Evolutionary conservation across 108 stramenopile species (phyloP).

Genomic region (Pseudonitzschia delicatissima): DNA sequence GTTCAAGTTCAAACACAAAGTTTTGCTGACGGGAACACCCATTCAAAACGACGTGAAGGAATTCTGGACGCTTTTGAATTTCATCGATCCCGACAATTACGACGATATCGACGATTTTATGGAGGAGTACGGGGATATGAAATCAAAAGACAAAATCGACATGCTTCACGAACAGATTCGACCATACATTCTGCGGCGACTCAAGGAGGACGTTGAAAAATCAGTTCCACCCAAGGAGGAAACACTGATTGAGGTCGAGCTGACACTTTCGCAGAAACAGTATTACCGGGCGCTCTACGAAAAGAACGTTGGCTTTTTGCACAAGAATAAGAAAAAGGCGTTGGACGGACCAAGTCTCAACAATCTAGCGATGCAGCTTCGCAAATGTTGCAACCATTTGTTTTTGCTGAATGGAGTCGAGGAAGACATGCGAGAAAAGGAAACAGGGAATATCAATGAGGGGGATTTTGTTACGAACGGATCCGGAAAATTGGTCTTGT

Average conservation of each 20-base stretch:
- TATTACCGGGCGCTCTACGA: slow-evolving; percentile 96
- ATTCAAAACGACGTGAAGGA: slow-evolving; percentile 84
- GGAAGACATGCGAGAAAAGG: slow-evolving; percentile 57
- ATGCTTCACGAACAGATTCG: slow-evolving; percentile 83
- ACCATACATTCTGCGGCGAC: slow-evolving; percentile 90
- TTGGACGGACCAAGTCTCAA: slow-evolving; percentile 87
- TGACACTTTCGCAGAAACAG: slow-evolving; percentile 95
- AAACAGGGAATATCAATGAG: slow-evolving; percentile 31
- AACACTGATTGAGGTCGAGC: slow-evolving; percentile 94
- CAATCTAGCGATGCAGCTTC: slow-evolving; percentile 82
- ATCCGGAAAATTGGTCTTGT: slow-evolving; percentile 93
- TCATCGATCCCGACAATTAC: slow-evolving; percentile 70
- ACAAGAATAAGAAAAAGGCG: slow-evolving; percentile 78
- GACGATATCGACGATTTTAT: slow-evolving; percentile 68
- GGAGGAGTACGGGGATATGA: slow-evolving; percentile 83
- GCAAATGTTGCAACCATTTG: slow-evolving; percentile 98
- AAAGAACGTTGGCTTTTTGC: slow-evolving; percentile 81
- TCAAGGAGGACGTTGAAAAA: slow-evolving; percentile 95
- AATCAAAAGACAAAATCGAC: slow-evolving; percentile 80
- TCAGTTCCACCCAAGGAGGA: slow-evolving; percentile 93
- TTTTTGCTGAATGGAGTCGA: slow-evolving; percentile 94
- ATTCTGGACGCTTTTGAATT: slow-evolving; percentile 89
- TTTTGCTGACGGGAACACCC: slow-evolving; percentile 95
- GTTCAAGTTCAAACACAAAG: slow-evolving; percentile 69
- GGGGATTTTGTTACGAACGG: slow-evolving; percentile 70